Percentiles rank a stretch among this genome's conserved stretches.
phyloP scores from a whole-genome alignment of 352 stramenopile species.

The Globisporangium sylvaticum region DNA sequence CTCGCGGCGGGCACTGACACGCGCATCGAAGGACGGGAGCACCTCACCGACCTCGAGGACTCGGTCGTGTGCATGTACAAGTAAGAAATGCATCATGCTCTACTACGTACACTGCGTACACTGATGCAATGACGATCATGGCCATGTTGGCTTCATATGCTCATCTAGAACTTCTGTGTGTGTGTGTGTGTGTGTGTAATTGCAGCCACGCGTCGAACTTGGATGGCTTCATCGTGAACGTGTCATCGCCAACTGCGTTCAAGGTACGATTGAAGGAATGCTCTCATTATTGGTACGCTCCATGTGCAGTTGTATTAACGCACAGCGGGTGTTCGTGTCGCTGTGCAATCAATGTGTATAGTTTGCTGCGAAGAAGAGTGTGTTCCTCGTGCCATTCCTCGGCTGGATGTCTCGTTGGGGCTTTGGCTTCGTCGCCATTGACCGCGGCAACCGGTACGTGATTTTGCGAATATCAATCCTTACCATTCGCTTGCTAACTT shows the following conservation, averaged over 20 bases:
- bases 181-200: neutral
- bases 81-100: conserved; percentile 19
- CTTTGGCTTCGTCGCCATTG: conserved; percentile 79
- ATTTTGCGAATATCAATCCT: conserved; percentile 4
- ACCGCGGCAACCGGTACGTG: conserved; percentile 61
- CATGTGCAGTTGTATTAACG: neutral
- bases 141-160: neutral
- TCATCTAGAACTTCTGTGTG: neutral
- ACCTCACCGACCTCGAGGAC: conserved; percentile 50
- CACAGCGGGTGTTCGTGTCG: neutral
- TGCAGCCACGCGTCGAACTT: conserved; percentile 76
- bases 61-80: conserved; percentile 83
- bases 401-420: conserved; percentile 72
- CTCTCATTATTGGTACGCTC: neutral
- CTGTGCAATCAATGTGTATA: conserved; percentile 13
- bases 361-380: conserved; percentile 83
- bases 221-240: conserved; percentile 82
- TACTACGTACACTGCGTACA: neutral
- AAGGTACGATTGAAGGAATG: conserved; percentile 32
- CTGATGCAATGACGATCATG: neutral
- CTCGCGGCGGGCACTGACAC: conserved; percentile 47
- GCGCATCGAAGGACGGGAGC: conserved; percentile 42
- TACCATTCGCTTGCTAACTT: neutral
- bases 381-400: conserved; percentile 78
- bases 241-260: conserved; percentile 57